These are phyloP conservation scores for Fusarium beomiforme DNA, from an alignment of 2,329 filamentous ascomycete species.

Conservation along the genomic window DNA sequence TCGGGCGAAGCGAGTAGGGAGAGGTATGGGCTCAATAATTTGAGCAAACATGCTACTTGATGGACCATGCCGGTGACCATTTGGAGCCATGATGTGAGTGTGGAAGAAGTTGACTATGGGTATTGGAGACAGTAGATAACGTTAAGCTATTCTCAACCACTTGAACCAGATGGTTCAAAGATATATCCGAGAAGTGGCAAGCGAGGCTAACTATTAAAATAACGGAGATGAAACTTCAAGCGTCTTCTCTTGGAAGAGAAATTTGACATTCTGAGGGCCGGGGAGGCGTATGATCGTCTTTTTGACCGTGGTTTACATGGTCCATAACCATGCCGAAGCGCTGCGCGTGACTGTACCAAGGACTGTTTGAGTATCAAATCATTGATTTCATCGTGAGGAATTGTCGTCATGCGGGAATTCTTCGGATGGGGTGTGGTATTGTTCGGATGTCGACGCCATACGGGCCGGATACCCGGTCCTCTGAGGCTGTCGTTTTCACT, in stretches of 20 bases:
- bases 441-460: slow-evolving; percentile 38
- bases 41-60: slow-evolving; percentile 43
- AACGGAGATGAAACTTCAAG: background rate
- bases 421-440: slow-evolving; percentile 36
- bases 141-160: background rate
- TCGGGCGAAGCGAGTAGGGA: slow-evolving; percentile 53
- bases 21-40: slow-evolving; percentile 45
- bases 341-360: slow-evolving; percentile 2
- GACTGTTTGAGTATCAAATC: slow-evolving; percentile 9
- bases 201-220: background rate
- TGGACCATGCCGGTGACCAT: slow-evolving; percentile 33
- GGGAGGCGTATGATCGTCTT: slow-evolving; percentile 11
- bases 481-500: slow-evolving; percentile 3
- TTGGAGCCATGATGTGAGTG: slow-evolving; percentile 24
- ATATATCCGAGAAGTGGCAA: background rate
- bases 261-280: slow-evolving; percentile 1
- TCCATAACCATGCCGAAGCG: background rate
- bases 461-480: slow-evolving; percentile 37
- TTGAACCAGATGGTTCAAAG: background rate
- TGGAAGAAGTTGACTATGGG: background rate
- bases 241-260: background rate
- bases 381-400: slow-evolving; percentile 10
- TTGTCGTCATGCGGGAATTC: slow-evolving; percentile 36
- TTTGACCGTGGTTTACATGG: slow-evolving; percentile 8
- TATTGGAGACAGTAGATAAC: background rate